A percentile compares a stretch with the other conserved stretches of the same genome.
Evolutionary conservation across 2,329 filamentous ascomycete genomes (phyloP).

Genomic region (Aspergillus sp.): DNA sequence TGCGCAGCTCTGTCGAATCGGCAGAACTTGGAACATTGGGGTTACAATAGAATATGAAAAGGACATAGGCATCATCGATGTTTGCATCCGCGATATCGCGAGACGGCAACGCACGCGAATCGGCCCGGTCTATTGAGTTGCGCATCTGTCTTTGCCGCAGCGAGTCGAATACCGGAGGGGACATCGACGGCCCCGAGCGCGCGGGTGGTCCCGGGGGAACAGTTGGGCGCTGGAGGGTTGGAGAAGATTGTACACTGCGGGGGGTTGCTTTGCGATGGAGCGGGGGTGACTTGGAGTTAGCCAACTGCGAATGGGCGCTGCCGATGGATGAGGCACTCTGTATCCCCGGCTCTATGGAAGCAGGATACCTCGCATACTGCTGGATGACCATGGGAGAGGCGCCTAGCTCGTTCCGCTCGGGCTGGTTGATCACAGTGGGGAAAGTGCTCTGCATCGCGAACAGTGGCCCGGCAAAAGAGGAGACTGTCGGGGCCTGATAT

Average conservation of each 20-base stretch:
- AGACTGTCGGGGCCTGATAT: not conserved
- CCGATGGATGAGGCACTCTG: conserved; percentile 39
- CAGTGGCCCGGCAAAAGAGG: not conserved
- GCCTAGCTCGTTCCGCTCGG: conserved; percentile 26
- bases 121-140: conserved; percentile 41
- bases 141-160: conserved; percentile 29
- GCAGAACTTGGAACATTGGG: conserved; percentile 70
- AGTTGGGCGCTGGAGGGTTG: conserved; percentile 31
- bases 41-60: conserved; percentile 89
- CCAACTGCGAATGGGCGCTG: conserved; percentile 34
- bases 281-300: conserved; percentile 36
- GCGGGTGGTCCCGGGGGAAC: conserved; percentile 26
- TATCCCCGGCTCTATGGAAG: conserved; percentile 34
- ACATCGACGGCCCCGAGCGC: conserved; percentile 41
- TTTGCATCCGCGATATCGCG: conserved; percentile 66
- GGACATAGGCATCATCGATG: conserved; percentile 78
- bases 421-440: conserved; percentile 28
- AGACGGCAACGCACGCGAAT: conserved; percentile 60
- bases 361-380: conserved; percentile 41
- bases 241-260: conserved; percentile 41
- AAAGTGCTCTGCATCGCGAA: conserved; percentile 34
- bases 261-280: conserved; percentile 40
- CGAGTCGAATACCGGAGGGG: conserved; percentile 38
- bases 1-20: conserved; percentile 69
- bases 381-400: conserved; percentile 33